Base-by-base conservation (phyloP, 2,329 filamentous ascomycete genomes). In the Beauveria australis region DNA sequence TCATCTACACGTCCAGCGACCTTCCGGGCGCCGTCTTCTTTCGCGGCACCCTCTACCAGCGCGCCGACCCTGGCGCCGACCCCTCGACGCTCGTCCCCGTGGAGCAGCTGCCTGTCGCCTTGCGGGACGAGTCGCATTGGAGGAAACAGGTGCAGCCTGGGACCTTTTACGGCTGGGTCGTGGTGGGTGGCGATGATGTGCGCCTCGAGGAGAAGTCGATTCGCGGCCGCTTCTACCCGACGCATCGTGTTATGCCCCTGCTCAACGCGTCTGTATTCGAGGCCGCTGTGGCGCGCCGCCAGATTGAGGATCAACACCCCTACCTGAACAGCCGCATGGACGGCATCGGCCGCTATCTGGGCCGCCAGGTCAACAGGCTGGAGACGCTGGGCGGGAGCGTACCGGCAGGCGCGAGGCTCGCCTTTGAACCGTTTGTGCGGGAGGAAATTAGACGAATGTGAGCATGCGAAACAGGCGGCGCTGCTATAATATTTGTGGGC, bases 201-300 rank as follows among this genome's bases (percentile, higher is more conserved):
- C 72, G 75, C 49, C 67, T 82, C 22, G 75, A 78, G 63, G 81
- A 83, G 66, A 67, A 68, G 16, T 73, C 74, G 24, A 74, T 85
- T 55, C 74, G 76, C 61, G 82, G 82, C 55, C 75, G 82, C n/a
- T 84, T 84, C 71, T 85, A 85, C 71, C 79, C 82, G 18, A 80
- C 79, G n/a, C 71, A 77, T 61, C 74, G 76, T 61, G 73, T 85
- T 41, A 78, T 82, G 70, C 75, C 76, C 18, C 76, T 83, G 59
- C 71, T 84, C 58, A 74, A 80, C 46, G 72, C 73, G 10, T 67
- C 66, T 1, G 70, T 68, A 5, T 77, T 76, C 61, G 69, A 76
- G 46, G 68, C 69, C 5, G 72, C 74, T 18, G 63, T 78, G 40
- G 66, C 69, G 26, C 69, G 71, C 43, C 75, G 75, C 46, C 67